Evolutionary conservation across 148 eudicot species (phyloP), one percentile per base, ranked within the genome.

Genomic region (Vaccinium darrowii): DNA sequence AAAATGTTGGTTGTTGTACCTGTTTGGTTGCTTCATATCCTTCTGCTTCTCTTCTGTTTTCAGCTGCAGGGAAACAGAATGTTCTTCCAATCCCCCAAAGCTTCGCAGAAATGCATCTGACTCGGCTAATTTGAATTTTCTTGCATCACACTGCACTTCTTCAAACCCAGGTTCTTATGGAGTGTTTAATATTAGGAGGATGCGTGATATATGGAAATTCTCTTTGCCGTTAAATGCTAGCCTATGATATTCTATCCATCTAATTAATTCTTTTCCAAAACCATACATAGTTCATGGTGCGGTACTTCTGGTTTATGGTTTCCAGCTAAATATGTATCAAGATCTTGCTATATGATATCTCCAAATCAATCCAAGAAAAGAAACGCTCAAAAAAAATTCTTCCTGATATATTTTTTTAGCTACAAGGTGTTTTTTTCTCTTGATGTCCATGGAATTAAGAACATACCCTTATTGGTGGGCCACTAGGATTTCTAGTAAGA

Each of bases 101-200:
- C 91, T 96, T 79, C 94, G 95, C 15, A 91, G 95, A 88, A 91
- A 92, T 85, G 91, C 93, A 84, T 96, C 98, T 87, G 93, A 91
- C 27, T 80, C 97, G 5, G 92, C 97, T 84, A 93, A 85, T 86
- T 73, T 96, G 60, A 82, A 88, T 89, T 90, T 84, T 81, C 87
- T 96, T 21, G 80, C 88, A 84, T 90, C 90, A 76, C 93, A 92
- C 84, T 83, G 85, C 76, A 76, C 86, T 83, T 78, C 94, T 71
- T 65, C 87, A 84, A 91, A 87, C 81, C 89, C 94, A 96, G 98
- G 98, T 96, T 82, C 76, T 85, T 74, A 47, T 73, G 63, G 27
- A 77, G 76, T 47, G 63, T 14, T 53, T 43, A 56, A 21, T 47
- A 13, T 63, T 39, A 8, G 13, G 13, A 75, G 71, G 69, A 63